Conservation (phyloP, 2,329 filamentous ascomycete genomes). For the Colletotrichum sp. region DNA sequence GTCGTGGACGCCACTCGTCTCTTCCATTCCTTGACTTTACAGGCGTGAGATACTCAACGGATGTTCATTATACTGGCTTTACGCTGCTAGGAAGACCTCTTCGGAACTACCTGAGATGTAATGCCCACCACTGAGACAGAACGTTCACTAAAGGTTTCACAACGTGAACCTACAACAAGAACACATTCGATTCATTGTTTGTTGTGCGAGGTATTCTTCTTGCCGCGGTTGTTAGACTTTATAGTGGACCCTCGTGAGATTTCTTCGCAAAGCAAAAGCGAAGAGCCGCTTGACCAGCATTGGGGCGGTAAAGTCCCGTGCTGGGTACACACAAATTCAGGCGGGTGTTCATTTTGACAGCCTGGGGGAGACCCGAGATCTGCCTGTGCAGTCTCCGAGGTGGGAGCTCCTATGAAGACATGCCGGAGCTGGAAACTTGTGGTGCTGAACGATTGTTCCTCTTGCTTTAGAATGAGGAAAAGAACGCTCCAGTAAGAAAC, state of each 20-base stretch:
- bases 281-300: background rate
- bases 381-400: background rate
- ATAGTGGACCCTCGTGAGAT: background rate
- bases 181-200: no score
- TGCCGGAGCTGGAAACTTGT: background rate
- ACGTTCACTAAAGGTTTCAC: background rate
- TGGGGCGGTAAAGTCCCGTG: background rate
- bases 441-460: background rate
- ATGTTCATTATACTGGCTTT: background rate
- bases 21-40: background rate
- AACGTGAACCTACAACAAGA: background rate
- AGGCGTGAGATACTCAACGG: background rate
- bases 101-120: background rate
- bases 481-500: no score
- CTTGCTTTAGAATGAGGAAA: background rate
- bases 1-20: background rate
- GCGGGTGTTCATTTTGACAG: background rate
- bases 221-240: background rate
- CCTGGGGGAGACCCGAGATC: background rate
- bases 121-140: background rate
- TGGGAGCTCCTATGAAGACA: background rate
- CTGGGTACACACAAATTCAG: fast-evolving
- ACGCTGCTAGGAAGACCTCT: background rate
- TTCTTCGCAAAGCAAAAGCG: background rate
- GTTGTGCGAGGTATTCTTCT: no score